phyloP scores from a whole-genome alignment of 352 stramenopile genomes.

The Phytophthora sojae region DNA sequence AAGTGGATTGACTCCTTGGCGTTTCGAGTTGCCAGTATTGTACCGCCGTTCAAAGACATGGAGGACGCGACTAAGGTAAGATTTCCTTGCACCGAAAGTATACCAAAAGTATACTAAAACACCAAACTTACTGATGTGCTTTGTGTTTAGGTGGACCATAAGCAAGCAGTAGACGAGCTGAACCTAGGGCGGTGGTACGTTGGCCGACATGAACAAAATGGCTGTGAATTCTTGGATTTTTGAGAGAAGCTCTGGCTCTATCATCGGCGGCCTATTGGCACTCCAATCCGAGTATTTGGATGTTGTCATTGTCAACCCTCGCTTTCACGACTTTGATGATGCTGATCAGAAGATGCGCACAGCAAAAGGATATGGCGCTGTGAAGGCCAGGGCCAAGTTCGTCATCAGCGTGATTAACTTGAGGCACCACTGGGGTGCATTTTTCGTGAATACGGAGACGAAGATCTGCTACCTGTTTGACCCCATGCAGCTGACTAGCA shows the following conservation, averaged over 20 bases:
- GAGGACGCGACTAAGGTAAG: not conserved
- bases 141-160: not conserved
- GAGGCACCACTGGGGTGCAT: conserved; percentile 1
- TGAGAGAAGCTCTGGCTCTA: conserved; percentile 5
- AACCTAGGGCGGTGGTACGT: conserved; percentile 3
- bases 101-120: not conserved
- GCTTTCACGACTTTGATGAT: conserved; percentile 6
- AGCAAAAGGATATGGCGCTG: not conserved
- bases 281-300: not conserved
- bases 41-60: not conserved
- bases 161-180: not conserved
- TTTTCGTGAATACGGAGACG: not conserved
- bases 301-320: not conserved
- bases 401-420: conserved; percentile 8
- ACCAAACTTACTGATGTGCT: too few relatives aligned
- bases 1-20: not conserved
- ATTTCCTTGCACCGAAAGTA: not conserved
- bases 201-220: not conserved
- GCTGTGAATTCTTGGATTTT: conserved; percentile 9
- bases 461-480: conserved; percentile 6
- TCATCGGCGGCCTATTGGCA: conserved; percentile 3
- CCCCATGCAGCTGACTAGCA: conserved; percentile 1
- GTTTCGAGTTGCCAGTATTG: not conserved
- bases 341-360: not conserved
- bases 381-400: not conserved